Percentiles rank a stretch among this genome's conserved stretches.
Evolutionary conservation across 1,284 basidiomycete genomes (phyloP).

Genomic region (Moesziomyces antarcticus): DNA sequence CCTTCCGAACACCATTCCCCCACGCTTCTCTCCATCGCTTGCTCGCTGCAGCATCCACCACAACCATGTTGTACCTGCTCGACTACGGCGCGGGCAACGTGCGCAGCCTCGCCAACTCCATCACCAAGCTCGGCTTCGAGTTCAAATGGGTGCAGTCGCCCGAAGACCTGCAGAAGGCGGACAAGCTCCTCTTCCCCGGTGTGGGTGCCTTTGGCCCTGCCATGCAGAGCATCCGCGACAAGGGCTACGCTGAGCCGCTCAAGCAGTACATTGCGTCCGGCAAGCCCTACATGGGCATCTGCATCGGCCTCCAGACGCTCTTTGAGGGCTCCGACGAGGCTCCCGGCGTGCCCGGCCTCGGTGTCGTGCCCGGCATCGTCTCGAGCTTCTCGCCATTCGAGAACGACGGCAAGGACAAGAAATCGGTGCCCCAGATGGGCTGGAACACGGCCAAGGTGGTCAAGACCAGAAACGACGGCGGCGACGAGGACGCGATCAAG

Average conservation of each 20-base stretch:
- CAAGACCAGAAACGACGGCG: slow-evolving; percentile 35
- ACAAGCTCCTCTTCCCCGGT: slow-evolving; percentile 96
- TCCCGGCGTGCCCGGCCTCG: slow-evolving; percentile 57
- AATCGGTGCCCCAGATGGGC: slow-evolving; percentile 97
- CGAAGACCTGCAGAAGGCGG: slow-evolving; percentile 87
- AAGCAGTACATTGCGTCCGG: slow-evolving; percentile 86
- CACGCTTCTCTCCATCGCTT: neutral
- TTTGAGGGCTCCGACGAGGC: slow-evolving; percentile 79
- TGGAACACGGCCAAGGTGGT: slow-evolving; percentile 75
- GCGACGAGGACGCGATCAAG: slow-evolving; percentile 37
- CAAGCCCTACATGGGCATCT: slow-evolving; percentile 88
- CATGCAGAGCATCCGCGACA: slow-evolving; percentile 78
- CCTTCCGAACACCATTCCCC: neutral
- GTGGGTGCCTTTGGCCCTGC: slow-evolving; percentile 94
- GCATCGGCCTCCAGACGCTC: slow-evolving; percentile 79
- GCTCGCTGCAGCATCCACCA: neutral
- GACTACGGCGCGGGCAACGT: slow-evolving; percentile 68
- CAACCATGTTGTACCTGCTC: slow-evolving; percentile 64
- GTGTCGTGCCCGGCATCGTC: slow-evolving; percentile 62
- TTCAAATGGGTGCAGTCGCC: slow-evolving; percentile 90
- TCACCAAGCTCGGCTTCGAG: slow-evolving; percentile 83
- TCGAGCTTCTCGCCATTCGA: slow-evolving; percentile 50
- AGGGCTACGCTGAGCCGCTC: slow-evolving; percentile 84
- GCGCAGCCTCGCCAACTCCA: slow-evolving; percentile 83
- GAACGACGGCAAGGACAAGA: slow-evolving; percentile 69